Evolutionary conservation across 257 asterid genomes (phyloP), one percentile per base, ranked within the genome.

Genomic region (Fraxinus quadrangulata): DNA sequence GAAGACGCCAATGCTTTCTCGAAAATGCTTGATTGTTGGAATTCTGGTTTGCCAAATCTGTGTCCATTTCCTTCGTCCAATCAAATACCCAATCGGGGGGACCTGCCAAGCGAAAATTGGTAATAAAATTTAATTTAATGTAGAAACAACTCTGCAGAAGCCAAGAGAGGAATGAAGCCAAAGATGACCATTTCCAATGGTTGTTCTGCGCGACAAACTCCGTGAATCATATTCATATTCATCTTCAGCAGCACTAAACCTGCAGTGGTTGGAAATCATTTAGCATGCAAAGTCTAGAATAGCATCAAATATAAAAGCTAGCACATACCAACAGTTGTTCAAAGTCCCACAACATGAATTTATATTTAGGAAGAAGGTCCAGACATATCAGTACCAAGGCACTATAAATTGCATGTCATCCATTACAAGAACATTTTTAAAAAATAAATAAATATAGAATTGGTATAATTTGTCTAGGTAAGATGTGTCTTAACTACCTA

Each of bases 1-100:
- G 97, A 78, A 94, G 90, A 78, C 97, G 96, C 96, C 98, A 92
- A 78, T 85, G 81, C 85, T 89, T 94, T 87, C 95, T 87, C 47
- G 97, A 86, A 86, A 94, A 94, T 59, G 88, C 89, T 82, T 90
- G 97, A 81, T 84, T 90, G 76, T 75, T 84, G 21, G 87, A 85
- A 77, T 86, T 90, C 68, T 90, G 96, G 82, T 80, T 89, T 75
- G 90, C 86, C 78, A 90, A 76, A 74, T 92, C 94, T 37, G 96
- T 81, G 78, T 90, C 94, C 51, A 92, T 59, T 82, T 89, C 98
- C 86, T 88, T 89, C 45, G 97, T 92, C 98, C 98, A 94, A 83
- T 94, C 98, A 24, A 85, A 81, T 72, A 92, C 82, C 75, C 95
- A 92, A 56, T 88, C 95, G 17, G 97, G 98, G 75, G 90, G 92